These are phyloP conservation scores for Rhizopogon sp. DNA, from an alignment of 768 basidiomycete species.

Conservation along the genomic window DNA sequence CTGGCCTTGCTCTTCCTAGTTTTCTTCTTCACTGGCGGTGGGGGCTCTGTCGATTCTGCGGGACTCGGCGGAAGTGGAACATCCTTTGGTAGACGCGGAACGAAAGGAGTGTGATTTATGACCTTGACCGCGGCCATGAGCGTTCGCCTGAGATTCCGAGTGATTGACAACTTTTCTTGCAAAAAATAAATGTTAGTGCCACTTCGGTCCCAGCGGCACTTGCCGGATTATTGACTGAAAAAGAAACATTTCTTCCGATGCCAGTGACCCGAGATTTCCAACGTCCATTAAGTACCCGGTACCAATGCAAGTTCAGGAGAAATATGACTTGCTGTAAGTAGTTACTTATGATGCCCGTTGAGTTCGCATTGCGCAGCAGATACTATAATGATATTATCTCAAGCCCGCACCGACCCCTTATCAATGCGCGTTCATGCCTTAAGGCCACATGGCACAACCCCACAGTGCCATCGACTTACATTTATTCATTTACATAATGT, in stretches of 20 bases:
- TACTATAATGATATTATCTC: too few species aligned
- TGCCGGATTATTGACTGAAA: conserved; percentile 1
- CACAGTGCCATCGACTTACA: too few species aligned
- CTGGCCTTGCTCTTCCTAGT: conserved; percentile 41
- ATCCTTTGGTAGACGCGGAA: conserved; percentile 33
- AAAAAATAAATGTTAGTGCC: conserved; percentile 7
- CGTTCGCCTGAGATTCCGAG: background rate
- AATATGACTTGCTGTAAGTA: too few species aligned
- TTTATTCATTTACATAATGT: too few species aligned
- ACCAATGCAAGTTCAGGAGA: too few species aligned
- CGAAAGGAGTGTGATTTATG: conserved; percentile 10
- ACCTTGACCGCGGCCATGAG: conserved; percentile 13
- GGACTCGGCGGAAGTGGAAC: conserved; percentile 28
- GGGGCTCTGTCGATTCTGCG: conserved; percentile 9
- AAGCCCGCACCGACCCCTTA: too few species aligned
- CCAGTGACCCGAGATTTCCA: too few species aligned
- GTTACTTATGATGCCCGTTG: too few species aligned
- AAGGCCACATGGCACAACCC: too few species aligned
- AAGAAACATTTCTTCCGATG: background rate
- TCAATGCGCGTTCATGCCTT: too few species aligned
- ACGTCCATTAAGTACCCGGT: too few species aligned
- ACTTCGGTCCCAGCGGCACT: conserved; percentile 2
- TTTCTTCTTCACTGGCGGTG: conserved; percentile 19
- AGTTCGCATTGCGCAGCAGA: too few species aligned
- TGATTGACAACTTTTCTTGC: conserved; percentile 1